phyloP scores from a whole-genome alignment of 2,329 filamentous ascomycete species.

The Hypoxylon sp. region DNA sequence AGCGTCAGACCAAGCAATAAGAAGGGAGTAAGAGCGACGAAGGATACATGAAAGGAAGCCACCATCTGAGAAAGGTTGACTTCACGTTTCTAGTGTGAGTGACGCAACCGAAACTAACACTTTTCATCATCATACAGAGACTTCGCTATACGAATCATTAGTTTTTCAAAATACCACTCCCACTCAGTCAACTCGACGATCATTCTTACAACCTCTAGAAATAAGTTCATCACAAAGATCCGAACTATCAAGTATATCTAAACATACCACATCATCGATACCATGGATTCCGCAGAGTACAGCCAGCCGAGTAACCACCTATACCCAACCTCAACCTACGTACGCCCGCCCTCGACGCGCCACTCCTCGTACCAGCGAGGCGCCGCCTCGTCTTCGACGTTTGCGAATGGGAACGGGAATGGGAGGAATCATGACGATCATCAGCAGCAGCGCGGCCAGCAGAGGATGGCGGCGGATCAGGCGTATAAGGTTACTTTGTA shows the following conservation, averaged over 20 bases:
- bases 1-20: neutral
- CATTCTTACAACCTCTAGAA: neutral
- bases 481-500: constrained; percentile 37
- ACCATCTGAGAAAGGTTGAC: neutral
- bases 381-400: constrained; percentile 13
- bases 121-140: neutral
- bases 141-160: neutral
- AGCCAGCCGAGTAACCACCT: constrained; percentile 23
- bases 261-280: neutral
- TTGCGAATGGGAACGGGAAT: neutral
- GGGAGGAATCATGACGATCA: neutral
- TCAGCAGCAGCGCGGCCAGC: constrained; percentile 6
- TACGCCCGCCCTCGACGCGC: constrained; percentile 8
- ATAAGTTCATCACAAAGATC: neutral
- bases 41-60: constrained; percentile 2
- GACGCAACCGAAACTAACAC: neutral
- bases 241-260: neutral
- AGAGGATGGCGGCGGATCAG: constrained; percentile 32
- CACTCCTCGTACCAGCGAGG: constrained; percentile 20
- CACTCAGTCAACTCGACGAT: neutral
- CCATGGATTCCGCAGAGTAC: constrained; percentile 21
- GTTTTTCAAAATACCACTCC: neutral
- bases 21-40: constrained; percentile 10
- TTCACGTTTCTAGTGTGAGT: neutral
- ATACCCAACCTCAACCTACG: constrained; percentile 7